A percentile compares a stretch with the other conserved stretches of the same genome.
phyloP scores from a whole-genome alignment of 345 rosid genomes.

The Eucalyptus erythrocorys region DNA sequence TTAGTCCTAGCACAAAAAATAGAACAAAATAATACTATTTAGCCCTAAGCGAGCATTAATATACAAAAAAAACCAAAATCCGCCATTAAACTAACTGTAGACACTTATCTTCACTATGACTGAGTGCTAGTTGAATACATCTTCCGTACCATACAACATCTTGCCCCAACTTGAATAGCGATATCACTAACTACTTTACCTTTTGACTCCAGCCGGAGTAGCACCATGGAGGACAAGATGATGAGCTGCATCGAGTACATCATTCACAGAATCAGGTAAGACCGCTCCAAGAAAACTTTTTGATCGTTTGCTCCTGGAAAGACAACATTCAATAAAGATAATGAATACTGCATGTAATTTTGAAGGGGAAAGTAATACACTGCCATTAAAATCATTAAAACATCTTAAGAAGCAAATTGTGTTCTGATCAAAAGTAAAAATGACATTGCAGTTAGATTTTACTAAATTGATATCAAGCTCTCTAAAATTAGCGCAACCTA shows the following conservation, averaged over 20 bases:
- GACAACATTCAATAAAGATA: neutral
- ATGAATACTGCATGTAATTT: neutral
- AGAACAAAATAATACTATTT: neutral
- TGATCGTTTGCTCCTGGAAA: conserved; percentile 47
- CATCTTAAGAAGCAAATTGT: neutral
- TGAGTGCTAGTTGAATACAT: neutral
- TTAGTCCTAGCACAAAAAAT: neutral
- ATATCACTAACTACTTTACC: conserved; percentile 20
- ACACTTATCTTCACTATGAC: neutral
- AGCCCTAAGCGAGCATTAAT: neutral
- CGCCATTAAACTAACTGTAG: neutral
- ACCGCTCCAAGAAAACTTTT: conserved; percentile 68
- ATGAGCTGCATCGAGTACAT: conserved; percentile 66
- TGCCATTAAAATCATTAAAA: neutral
- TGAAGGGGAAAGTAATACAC: neutral
- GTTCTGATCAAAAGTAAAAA: neutral
- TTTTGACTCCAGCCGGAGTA: conserved; percentile 54
- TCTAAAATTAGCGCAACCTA: neutral
- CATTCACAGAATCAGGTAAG: conserved; percentile 69
- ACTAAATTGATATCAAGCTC: neutral
- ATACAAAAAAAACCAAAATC: neutral
- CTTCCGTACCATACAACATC: neutral
- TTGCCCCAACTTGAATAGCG: neutral
- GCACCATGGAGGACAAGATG: conserved; percentile 77
- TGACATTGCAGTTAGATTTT: neutral